phyloP scores from a whole-genome alignment of 2,329 filamentous ascomycete genomes.

The Xylaria sp. region DNA sequence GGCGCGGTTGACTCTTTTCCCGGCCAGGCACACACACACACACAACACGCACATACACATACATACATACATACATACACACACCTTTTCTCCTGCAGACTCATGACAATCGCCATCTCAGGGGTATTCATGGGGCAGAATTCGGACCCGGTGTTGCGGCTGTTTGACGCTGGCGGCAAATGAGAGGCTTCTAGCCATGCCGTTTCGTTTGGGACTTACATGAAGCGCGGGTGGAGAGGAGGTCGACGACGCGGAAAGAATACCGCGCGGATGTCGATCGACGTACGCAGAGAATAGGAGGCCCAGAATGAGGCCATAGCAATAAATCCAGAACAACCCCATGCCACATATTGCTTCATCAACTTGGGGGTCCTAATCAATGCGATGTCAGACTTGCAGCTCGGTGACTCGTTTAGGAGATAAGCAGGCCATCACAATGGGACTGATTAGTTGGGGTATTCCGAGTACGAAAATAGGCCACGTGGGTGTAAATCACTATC shows the following conservation, averaged over 20 bases:
- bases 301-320: neutral
- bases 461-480: neutral
- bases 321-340: neutral
- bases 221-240: neutral
- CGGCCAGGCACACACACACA: neutral
- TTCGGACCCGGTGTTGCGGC: neutral
- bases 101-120: conserved; percentile 3
- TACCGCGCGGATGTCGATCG: conserved; percentile 20
- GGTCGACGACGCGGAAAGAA: conserved; percentile 24
- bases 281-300: neutral
- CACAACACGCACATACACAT: neutral
- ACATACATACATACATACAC: neutral
- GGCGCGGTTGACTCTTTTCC: neutral
- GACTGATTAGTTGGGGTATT: neutral
- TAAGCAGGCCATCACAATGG: neutral
- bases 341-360: neutral
- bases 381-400: neutral
- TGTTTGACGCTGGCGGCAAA: neutral
- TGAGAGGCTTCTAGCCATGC: neutral
- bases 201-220: conserved; percentile 10
- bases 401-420: neutral
- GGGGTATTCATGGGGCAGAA: conserved; percentile 14
- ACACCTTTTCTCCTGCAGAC: conserved; percentile 14
- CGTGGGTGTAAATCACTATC: neutral
- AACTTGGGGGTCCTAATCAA: neutral